phyloP scores from a whole-genome alignment of 345 rosid genomes.

The Balakata baccata region DNA sequence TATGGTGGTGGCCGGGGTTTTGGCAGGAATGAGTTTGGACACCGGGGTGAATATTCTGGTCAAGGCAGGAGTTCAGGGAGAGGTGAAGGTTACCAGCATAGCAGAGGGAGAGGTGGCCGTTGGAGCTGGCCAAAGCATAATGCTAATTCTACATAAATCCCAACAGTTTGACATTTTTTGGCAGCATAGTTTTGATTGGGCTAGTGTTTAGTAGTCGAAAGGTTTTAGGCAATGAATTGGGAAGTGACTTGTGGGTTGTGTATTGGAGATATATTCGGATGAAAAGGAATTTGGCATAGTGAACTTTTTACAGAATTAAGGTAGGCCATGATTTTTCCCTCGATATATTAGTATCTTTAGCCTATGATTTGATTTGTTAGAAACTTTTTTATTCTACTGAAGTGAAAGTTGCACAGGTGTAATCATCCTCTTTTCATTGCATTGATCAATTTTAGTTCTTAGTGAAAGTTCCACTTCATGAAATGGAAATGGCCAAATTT shows the following conservation, averaged over 20 bases:
- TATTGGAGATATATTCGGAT: neutral
- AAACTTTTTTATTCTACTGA: neutral
- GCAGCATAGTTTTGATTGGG: constrained; percentile 10
- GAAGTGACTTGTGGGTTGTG: constrained; percentile 3
- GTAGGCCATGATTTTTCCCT: constrained; percentile 3
- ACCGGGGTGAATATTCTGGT: no score
- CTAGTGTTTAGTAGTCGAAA: neutral
- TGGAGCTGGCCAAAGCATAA: constrained; percentile 7
- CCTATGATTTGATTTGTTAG: neutral
- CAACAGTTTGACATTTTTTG: neutral
- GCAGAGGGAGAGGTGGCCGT: constrained; percentile 40
- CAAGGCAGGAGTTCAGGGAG: constrained; percentile 11
- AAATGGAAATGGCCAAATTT: no score
- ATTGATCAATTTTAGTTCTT: neutral
- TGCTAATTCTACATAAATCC: constrained; percentile 11
- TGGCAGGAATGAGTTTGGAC: no score
- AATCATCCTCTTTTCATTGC: neutral
- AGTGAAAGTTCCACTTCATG: no score
- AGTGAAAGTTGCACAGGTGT: constrained; percentile 10
- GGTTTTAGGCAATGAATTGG: constrained; percentile 2
- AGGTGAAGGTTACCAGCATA: constrained; percentile 29
- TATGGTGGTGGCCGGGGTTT: constrained; percentile 19
- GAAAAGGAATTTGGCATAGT: constrained; percentile 8
- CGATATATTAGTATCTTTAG: neutral
- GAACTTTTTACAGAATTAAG: neutral